Conservation (phyloP, 2,329 filamentous ascomycete species). For the Metarhizium sp. region DNA sequence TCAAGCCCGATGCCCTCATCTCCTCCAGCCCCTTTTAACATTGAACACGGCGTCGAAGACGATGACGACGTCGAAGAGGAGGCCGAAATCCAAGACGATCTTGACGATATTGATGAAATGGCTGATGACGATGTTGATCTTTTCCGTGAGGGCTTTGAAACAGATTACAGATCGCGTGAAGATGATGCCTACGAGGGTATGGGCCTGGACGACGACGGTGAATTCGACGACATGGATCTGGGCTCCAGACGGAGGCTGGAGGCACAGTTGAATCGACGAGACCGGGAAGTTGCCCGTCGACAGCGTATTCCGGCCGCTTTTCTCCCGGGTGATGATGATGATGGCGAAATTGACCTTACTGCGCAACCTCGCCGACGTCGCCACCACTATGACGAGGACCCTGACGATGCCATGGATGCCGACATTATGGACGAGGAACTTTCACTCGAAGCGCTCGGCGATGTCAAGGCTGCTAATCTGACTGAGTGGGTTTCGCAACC, state of each 20-base stretch:
- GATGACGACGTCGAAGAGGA: conserved; percentile 66
- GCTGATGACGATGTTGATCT: conserved; percentile 74
- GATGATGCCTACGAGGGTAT: conserved; percentile 61
- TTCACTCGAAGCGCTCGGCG: conserved; percentile 79
- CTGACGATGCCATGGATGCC: conserved; percentile 82
- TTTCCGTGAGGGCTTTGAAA: conserved; percentile 64
- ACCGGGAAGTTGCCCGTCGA: conserved; percentile 59
- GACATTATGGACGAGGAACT: conserved; percentile 96
- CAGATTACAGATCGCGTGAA: conserved; percentile 59
- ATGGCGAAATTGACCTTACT: conserved; percentile 74
- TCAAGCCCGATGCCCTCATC: conserved; percentile 60
- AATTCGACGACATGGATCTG: conserved; percentile 61
- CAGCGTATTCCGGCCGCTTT: conserved; percentile 64
- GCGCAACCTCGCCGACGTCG: conserved; percentile 76
- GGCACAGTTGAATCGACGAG: conserved; percentile 61
- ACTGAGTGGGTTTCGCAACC: conserved; percentile 93
- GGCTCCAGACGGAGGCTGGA: conserved; percentile 62
- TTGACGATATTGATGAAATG: conserved; percentile 71
- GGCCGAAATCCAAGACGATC: conserved; percentile 60
- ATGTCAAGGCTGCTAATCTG: conserved; percentile 86
- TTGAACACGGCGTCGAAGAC: conserved; percentile 59
- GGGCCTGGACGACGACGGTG: conserved; percentile 68
- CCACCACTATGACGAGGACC: conserved; percentile 89
- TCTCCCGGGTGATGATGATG: conserved; percentile 73
- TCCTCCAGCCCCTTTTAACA: conserved; percentile 48